Percentiles rank a stretch among this genome's conserved stretches.
These are phyloP conservation scores for Sugiyamaella xylanicola DNA, from an alignment of 1,139 yeast species.

Conservation along the genomic window DNA sequence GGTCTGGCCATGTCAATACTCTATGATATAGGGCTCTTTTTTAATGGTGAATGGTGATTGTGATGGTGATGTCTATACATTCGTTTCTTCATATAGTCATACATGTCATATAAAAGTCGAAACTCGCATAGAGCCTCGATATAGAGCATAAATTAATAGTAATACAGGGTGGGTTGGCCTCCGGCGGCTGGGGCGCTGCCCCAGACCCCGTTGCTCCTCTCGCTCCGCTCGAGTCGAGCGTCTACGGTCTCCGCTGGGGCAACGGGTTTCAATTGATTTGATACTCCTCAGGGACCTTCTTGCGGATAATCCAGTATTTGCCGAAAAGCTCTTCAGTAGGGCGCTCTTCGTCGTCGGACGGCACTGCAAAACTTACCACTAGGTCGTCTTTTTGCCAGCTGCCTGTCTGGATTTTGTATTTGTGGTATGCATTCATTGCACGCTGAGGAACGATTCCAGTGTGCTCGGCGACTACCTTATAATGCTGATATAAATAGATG, in stretches of 20 bases:
- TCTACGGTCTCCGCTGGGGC: too few relatives aligned
- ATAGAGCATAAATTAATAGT: too few relatives aligned
- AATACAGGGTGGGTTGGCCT: too few relatives aligned
- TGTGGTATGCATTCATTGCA: constrained; percentile 38
- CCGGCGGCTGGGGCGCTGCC: background rate
- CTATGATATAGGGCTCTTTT: too few relatives aligned
- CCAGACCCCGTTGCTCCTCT: background rate
- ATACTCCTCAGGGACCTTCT: constrained; percentile 24
- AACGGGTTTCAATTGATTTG: constrained; percentile 10
- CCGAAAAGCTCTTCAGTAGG: constrained; percentile 3
- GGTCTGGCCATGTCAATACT: too few relatives aligned
- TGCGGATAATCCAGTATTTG: constrained; percentile 7
- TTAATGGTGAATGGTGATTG: too few relatives aligned
- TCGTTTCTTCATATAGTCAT: too few relatives aligned
- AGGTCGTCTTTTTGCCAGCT: constrained; percentile 34
- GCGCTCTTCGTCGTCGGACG: constrained; percentile 1
- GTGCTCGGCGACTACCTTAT: constrained; percentile 35
- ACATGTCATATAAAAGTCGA: too few relatives aligned
- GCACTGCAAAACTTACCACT: constrained; percentile 37
- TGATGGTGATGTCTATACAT: too few relatives aligned
- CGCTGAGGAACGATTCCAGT: constrained; percentile 44
- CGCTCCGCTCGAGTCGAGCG: background rate
- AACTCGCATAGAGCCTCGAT: too few relatives aligned
- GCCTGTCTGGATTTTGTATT: constrained; percentile 28
- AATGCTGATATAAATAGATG: constrained; percentile 30